A percentile compares a stretch with the other conserved stretches of the same genome.
These are phyloP conservation scores for Chrysoporthe cubensis DNA, from an alignment of 2,329 filamentous ascomycete genomes.

Conservation along the genomic window DNA sequence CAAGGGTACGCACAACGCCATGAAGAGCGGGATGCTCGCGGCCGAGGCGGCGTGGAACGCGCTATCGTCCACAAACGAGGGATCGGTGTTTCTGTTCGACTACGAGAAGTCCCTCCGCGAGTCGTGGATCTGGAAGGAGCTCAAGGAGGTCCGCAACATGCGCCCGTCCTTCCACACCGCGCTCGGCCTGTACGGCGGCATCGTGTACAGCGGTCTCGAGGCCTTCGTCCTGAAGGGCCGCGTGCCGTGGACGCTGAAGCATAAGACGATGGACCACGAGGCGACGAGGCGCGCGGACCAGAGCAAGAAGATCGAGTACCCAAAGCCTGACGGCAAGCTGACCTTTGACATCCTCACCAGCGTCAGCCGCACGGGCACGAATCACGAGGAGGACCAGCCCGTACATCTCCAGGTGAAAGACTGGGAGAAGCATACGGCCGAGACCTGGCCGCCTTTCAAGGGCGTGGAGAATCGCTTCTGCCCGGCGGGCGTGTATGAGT, in stretches of 20 bases:
- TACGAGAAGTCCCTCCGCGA: conserved; percentile 89
- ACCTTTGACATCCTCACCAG: conserved; percentile 96
- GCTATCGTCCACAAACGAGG: conserved; percentile 59
- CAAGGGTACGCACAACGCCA: conserved; percentile 97
- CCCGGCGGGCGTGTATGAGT: conserved; percentile 96
- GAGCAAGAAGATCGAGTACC: conserved; percentile 90
- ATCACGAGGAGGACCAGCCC: conserved; percentile 98
- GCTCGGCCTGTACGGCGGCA: conserved; percentile 85
- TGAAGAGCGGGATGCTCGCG: conserved; percentile 96
- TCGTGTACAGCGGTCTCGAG: conserved; percentile 92
- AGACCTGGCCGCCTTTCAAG: conserved; percentile 85
- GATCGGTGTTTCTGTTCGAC: conserved; percentile 87
- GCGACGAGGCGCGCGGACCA: conserved; percentile 80
- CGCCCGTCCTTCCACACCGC: conserved; percentile 90
- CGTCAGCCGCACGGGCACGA: conserved; percentile 93
- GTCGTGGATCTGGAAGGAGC: conserved; percentile 89
- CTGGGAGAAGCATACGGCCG: conserved; percentile 86
- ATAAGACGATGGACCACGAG: conserved; percentile 76
- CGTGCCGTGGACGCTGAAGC: conserved; percentile 89
- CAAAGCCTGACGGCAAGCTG: conserved; percentile 93
- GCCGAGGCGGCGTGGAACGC: conserved; percentile 88
- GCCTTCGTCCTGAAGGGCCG: conserved; percentile 85
- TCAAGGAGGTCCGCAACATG: conserved; percentile 96
- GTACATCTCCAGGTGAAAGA: conserved; percentile 94
- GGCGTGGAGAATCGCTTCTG: conserved; percentile 97